Conservation (phyloP, 257 asterid species). For the Capsicum rhomboideum region DNA sequence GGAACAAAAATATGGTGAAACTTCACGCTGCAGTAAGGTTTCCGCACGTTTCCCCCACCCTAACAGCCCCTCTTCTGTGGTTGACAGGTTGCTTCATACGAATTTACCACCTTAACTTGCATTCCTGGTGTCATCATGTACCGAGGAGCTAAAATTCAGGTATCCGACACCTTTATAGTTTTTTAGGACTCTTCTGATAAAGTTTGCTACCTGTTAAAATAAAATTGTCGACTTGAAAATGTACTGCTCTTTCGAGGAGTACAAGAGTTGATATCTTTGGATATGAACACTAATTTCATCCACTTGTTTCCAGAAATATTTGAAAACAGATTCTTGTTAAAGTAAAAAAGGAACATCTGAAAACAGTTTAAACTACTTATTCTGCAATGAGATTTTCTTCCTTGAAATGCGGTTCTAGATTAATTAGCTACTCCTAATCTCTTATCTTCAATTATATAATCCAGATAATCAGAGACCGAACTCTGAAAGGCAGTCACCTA, state of each 20-base stretch:
- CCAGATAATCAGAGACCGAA: background rate
- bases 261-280: background rate
- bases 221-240: background rate
- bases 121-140: slow-evolving; percentile 96
- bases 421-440: background rate
- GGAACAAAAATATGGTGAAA: background rate
- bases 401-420: background rate
- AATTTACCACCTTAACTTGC: slow-evolving; percentile 96
- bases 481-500: background rate
- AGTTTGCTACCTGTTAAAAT: background rate
- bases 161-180: slow-evolving; percentile 5
- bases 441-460: background rate
- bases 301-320: background rate
- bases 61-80: slow-evolving; percentile 8
- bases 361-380: background rate
- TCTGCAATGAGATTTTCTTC: background rate
- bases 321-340: background rate
- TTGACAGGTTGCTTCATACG: slow-evolving; percentile 95
- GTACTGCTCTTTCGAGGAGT: background rate
- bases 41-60: background rate
- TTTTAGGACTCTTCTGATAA: background rate
- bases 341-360: background rate
- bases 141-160: slow-evolving; percentile 99
- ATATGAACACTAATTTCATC: background rate
- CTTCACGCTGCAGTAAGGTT: background rate